Conservation (phyloP, 2,329 filamentous ascomycete genomes). For the Penicillium janthinellum region DNA sequence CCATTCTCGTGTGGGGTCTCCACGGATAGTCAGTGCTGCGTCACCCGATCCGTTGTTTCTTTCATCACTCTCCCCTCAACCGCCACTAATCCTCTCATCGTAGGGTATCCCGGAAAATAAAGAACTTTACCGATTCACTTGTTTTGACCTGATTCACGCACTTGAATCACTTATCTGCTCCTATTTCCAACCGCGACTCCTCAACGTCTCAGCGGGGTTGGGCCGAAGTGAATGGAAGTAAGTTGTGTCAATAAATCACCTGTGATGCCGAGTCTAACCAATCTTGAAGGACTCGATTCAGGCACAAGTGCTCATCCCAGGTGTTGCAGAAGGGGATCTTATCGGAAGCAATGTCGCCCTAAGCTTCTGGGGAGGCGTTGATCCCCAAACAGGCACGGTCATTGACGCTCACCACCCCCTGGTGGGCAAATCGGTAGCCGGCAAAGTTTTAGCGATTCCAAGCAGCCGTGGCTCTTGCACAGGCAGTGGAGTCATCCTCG, state of each 20-base stretch:
- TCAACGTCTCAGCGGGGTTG: not conserved
- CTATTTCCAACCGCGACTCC: not conserved
- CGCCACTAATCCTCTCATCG: not conserved
- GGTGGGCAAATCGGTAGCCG: conserved; percentile 34
- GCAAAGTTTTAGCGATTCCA: conserved; percentile 47
- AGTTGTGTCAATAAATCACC: not conserved
- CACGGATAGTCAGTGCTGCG: not conserved
- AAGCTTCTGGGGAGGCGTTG: conserved; percentile 53
- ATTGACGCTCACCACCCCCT: conserved; percentile 51
- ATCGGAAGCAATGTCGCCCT: conserved; percentile 33
- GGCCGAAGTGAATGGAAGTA: not conserved
- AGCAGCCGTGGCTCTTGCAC: conserved; percentile 52
- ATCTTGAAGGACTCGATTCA: not conserved
- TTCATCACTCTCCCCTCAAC: not conserved
- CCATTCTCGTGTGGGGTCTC: not conserved
- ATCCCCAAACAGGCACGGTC: conserved; percentile 44
- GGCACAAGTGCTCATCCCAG: not conserved
- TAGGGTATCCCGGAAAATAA: too few species aligned
- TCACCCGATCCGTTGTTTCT: not conserved
- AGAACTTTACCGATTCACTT: too few species aligned
- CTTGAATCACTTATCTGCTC: not conserved
- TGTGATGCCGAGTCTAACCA: not conserved
- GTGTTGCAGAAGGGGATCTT: conserved; percentile 17
- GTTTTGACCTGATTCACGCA: not conserved
- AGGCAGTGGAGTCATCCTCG: conserved; percentile 50